These are phyloP conservation scores for Thelephora terrestris DNA, from an alignment of 1,284 basidiomycete genomes.

Conservation along the genomic window DNA sequence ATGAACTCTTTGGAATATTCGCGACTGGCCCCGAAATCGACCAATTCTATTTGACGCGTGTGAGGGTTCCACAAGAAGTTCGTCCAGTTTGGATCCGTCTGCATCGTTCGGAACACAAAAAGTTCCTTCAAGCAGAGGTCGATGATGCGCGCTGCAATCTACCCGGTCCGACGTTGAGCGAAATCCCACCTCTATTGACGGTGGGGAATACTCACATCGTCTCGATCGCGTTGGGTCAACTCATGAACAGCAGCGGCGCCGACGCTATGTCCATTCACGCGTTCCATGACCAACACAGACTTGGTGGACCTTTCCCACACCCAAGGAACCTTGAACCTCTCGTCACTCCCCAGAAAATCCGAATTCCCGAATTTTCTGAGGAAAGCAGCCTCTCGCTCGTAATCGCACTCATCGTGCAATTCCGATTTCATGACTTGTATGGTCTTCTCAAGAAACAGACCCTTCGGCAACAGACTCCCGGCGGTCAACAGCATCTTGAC, in stretches of 20 bases:
- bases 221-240: constrained; percentile 55
- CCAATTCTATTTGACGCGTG: constrained; percentile 68
- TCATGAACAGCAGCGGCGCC: constrained; percentile 48
- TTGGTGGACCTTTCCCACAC: constrained; percentile 78
- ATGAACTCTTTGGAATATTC: constrained; percentile 85
- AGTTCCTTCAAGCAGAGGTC: constrained; percentile 87
- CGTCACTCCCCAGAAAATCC: constrained; percentile 44
- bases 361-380: constrained; percentile 51
- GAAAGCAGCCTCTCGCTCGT: constrained; percentile 78
- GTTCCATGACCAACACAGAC: constrained; percentile 85
- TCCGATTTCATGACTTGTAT: constrained; percentile 85
- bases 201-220: constrained; percentile 49
- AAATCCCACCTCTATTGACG: not conserved
- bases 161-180: not conserved
- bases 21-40: constrained; percentile 94
- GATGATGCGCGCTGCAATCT: constrained; percentile 82
- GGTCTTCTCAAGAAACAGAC: constrained; percentile 84
- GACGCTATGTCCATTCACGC: constrained; percentile 75
- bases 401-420: constrained; percentile 93
- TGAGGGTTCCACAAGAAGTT: constrained; percentile 86
- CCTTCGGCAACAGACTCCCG: constrained; percentile 74
- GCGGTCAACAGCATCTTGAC: constrained; percentile 78
- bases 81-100: constrained; percentile 98
- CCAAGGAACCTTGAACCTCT: constrained; percentile 76
- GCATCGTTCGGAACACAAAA: constrained; percentile 90